phyloP scores from a whole-genome alignment of 805 yeast species.

The Yamadazyma endophytica region DNA sequence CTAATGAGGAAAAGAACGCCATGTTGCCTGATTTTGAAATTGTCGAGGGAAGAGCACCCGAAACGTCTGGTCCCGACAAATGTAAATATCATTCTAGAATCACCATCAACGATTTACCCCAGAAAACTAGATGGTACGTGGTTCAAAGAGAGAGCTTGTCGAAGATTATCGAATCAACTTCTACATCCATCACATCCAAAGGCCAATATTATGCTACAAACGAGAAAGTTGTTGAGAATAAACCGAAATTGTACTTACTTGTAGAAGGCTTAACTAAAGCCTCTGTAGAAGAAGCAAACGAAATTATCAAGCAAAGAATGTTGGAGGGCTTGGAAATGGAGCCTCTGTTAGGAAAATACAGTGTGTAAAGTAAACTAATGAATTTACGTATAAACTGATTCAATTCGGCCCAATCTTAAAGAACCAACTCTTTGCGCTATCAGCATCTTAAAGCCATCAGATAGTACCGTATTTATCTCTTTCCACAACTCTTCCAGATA shows the following conservation, averaged over 20 bases:
- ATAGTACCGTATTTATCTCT: no score
- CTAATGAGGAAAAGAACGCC: background rate
- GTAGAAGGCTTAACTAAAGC: constrained; percentile 70
- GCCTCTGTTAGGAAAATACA: constrained; percentile 46
- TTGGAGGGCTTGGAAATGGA: constrained; percentile 54
- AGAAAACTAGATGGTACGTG: constrained; percentile 71
- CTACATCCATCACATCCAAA: constrained; percentile 73
- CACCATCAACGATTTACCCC: constrained; percentile 82
- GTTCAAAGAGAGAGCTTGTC: constrained; percentile 62
- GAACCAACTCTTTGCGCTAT: no score
- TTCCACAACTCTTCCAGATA: no score
- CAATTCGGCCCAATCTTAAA: no score
- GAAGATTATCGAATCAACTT: constrained; percentile 64
- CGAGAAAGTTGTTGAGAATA: constrained; percentile 40
- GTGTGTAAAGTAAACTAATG: constrained; percentile 34
- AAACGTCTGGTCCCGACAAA: constrained; percentile 52
- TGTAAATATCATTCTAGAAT: constrained; percentile 61
- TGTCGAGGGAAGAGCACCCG: constrained; percentile 49
- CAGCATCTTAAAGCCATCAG: no score
- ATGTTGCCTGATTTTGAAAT: constrained; percentile 43
- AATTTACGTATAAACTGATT: no score
- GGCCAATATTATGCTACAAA: constrained; percentile 62
- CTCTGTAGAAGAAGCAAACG: constrained; percentile 57
- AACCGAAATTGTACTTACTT: constrained; percentile 68
- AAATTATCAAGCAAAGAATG: constrained; percentile 49